Evolutionary conservation across 768 basidiomycete genomes (phyloP).

Genomic region (Daedaleopsis nitida): DNA sequence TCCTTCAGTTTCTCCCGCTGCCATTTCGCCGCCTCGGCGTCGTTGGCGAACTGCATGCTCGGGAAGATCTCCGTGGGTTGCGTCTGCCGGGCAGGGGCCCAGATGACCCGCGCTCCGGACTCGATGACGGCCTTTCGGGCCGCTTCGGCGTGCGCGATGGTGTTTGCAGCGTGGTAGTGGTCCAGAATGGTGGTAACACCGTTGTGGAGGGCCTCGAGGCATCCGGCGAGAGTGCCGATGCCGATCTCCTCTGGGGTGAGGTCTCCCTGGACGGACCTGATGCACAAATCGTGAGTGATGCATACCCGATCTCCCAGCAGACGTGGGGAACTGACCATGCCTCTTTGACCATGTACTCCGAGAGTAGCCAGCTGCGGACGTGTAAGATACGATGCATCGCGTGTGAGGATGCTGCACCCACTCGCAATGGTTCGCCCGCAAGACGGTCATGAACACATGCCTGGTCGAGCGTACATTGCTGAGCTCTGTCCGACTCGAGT

Average conservation of each 20-base stretch:
- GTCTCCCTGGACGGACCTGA: conserved; percentile 24
- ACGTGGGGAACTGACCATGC: conserved; percentile 19
- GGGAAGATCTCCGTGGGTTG: conserved; percentile 25
- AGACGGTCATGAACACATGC: conserved; percentile 32
- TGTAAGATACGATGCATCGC: background rate
- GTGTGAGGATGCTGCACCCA: conserved; percentile 11
- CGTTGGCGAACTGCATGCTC: conserved; percentile 21
- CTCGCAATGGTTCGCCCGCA: conserved; percentile 29
- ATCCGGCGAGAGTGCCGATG: conserved; percentile 33
- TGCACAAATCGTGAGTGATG: background rate
- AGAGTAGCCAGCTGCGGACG: conserved; percentile 27
- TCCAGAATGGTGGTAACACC: conserved; percentile 36
- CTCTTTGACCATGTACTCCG: conserved; percentile 32
- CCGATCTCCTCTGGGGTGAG: conserved; percentile 31
- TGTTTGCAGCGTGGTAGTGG: conserved; percentile 32
- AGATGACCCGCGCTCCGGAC: conserved; percentile 32
- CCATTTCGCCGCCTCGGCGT: conserved; percentile 25
- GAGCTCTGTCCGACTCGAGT: background rate
- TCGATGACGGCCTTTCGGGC: conserved; percentile 27
- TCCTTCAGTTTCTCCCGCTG: conserved; percentile 26
- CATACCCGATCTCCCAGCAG: background rate
- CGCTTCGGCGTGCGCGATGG: conserved; percentile 28
- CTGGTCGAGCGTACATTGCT: conserved; percentile 7
- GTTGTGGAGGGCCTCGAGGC: conserved; percentile 32
- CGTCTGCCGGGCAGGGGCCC: conserved; percentile 30